phyloP scores from a whole-genome alignment of 164 flowering plant genomes.

The Warburgia ugandensis region DNA sequence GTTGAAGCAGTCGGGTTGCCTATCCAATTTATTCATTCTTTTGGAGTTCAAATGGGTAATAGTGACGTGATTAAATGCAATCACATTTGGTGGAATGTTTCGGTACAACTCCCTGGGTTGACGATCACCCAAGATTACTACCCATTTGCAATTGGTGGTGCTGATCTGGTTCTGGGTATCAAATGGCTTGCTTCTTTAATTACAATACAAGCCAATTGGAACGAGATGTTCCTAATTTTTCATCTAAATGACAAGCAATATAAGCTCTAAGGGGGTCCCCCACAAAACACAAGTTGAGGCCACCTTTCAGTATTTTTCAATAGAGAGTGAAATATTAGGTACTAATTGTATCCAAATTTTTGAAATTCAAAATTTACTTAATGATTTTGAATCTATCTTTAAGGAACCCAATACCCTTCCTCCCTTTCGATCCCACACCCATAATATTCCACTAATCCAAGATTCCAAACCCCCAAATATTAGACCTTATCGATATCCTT shows the following conservation, averaged over 20 bases:
- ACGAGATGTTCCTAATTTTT: not conserved
- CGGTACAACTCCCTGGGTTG: not conserved
- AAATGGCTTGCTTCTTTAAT: no score
- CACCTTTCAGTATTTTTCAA: no score
- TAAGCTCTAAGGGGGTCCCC: no score
- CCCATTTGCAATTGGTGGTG: no score
- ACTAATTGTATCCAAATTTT: not conserved
- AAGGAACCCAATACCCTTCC: not conserved
- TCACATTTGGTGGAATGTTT: no score
- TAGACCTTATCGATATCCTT: not conserved
- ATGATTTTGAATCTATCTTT: no score
- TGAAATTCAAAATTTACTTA: not conserved
- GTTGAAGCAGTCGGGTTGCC: not conserved
- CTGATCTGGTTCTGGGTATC: no score
- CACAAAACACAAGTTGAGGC: no score
- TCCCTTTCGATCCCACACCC: not conserved
- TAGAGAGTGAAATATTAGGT: not conserved
- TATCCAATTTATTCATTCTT: not conserved
- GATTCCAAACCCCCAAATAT: not conserved
- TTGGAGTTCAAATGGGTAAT: not conserved
- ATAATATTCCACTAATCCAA: no score
- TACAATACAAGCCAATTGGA: not conserved
- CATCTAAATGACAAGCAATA: no score
- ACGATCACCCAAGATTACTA: no score
- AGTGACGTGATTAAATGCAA: not conserved